Percentiles rank a stretch among this genome's conserved stretches.
These are phyloP conservation scores for Diaporthe longicolla DNA, from an alignment of 2,329 filamentous ascomycete species.

Conservation along the genomic window DNA sequence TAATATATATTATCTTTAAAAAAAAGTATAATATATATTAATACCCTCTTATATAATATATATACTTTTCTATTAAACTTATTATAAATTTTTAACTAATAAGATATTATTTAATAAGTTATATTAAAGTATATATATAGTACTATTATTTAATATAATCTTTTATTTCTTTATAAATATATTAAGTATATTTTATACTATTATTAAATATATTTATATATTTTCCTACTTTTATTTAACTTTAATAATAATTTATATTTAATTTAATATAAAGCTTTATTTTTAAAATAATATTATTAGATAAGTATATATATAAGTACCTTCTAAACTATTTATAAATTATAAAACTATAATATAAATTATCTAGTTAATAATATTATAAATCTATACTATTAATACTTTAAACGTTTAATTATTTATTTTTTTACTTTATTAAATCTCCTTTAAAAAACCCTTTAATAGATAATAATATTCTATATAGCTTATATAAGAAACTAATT, in stretches of 20 bases:
- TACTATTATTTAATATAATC: neutral
- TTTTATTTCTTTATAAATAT: neutral
- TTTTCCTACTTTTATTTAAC: neutral
- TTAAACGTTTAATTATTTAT: neutral
- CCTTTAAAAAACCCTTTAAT: neutral
- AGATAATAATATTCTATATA: neutral
- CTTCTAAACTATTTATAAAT: neutral
- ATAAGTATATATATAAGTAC: neutral
- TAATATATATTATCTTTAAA: neutral
- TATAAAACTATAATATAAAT: neutral
- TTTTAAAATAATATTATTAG: neutral
- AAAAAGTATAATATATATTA: neutral
- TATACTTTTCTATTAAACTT: neutral
- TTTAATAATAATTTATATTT: neutral
- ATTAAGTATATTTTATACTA: neutral
- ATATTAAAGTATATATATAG: neutral
- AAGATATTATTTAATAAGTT: neutral
- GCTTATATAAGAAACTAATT: neutral
- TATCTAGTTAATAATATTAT: neutral
- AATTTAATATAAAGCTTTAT: neutral
- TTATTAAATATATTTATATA: neutral
- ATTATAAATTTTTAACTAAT: neutral
- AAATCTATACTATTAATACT: neutral
- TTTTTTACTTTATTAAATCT: neutral
- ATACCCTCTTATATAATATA: neutral